Base-by-base conservation (phyloP, 192 early-diverging fungal species). In the Podila horticola region DNA sequence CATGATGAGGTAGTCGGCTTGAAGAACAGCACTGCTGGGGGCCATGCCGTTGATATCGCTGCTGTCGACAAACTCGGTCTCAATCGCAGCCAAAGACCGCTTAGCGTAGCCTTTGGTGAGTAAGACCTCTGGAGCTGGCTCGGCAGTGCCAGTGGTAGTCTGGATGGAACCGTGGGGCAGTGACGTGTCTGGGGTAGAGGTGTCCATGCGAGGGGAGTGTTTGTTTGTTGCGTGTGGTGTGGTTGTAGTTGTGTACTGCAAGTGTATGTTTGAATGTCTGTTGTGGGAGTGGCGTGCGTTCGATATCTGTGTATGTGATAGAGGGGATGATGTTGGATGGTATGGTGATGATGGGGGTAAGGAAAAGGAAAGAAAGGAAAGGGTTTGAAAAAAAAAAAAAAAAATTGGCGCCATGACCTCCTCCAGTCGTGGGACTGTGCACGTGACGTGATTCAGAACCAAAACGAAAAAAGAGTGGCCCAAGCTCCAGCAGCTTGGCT, bases 51-150 rank as follows among this genome's bases (percentile, higher is more conserved):
- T 73, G 41, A 73, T 50, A 29, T 72, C 66, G 51, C 67, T 81
- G 60, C 36, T 69, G 51, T 81, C 76, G 9, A 69, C 62, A 34
- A 73, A 69, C n/a, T 81, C 76, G 30, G 76, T 5, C n/a, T 81
- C 76, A 5, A 69, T 30, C 3, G 75, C 69, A 17, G 74, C 74
- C 20, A 76, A 48, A 41, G 75, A 72, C 15, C 75, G 75, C 31
- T 79, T 79, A 1, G 31, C 7, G 36, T 68, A 72, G 7, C 57
- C 67, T 29, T 58, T 69, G 19, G 59, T 72, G 29, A 72, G 58
- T 26, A 71, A 19, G 58, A 57, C 31, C 50, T 79, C 69, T 0
- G 69, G 75, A 3, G 75, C 64, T 45, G 69, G 26, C 30, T 58
- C 69, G 29, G 41, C 52, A 26, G 52, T 55, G 52, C 52, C 24